Percentiles rank a stretch among this genome's conserved stretches.
These are phyloP conservation scores for Fusarium cicatricum DNA, from an alignment of 2,329 filamentous ascomycete genomes.

Conservation along the genomic window DNA sequence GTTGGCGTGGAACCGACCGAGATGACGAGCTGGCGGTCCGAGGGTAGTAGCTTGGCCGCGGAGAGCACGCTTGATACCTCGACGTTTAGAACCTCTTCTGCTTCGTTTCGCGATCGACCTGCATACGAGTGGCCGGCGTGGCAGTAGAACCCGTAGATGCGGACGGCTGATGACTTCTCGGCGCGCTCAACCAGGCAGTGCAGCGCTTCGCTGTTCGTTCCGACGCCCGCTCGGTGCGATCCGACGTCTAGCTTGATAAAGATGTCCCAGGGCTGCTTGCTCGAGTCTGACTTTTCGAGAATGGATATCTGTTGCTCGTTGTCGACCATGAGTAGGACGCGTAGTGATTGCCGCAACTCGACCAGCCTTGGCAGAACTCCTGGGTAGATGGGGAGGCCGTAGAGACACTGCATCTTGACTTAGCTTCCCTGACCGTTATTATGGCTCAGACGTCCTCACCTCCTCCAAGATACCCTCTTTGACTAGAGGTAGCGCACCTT, in stretches of 20 bases:
- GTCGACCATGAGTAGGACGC: slow-evolving; percentile 50
- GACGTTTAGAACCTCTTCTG: slow-evolving; percentile 41
- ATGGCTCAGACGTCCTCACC: slow-evolving; percentile 32
- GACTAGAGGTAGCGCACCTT: slow-evolving; percentile 49
- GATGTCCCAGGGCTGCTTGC: slow-evolving; percentile 43
- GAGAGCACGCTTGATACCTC: slow-evolving; percentile 45
- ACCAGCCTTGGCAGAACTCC: slow-evolving; percentile 44
- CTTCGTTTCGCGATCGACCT: slow-evolving; percentile 43
- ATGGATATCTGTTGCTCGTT: slow-evolving; percentile 45
- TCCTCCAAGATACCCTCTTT: slow-evolving; percentile 52
- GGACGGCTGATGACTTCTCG: slow-evolving; percentile 41
- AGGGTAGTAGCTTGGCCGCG: slow-evolving; percentile 43
- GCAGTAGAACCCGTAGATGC: slow-evolving; percentile 50
- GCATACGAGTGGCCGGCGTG: slow-evolving; percentile 51
- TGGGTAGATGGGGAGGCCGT: slow-evolving; percentile 51
- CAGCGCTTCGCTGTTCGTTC: slow-evolving; percentile 38
- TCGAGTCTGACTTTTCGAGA: slow-evolving; percentile 37
- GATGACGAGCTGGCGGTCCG: slow-evolving; percentile 40
- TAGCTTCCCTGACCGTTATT: background rate
- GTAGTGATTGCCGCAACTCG: slow-evolving; percentile 41
- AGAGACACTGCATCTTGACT: slow-evolving; percentile 42
- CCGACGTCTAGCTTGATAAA: slow-evolving; percentile 52
- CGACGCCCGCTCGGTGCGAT: slow-evolving; percentile 46
- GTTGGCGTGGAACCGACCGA: slow-evolving; percentile 50
- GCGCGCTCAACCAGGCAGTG: slow-evolving; percentile 40